phyloP scores from a whole-genome alignment of 1,139 yeast species.

The Candida sp. region DNA sequence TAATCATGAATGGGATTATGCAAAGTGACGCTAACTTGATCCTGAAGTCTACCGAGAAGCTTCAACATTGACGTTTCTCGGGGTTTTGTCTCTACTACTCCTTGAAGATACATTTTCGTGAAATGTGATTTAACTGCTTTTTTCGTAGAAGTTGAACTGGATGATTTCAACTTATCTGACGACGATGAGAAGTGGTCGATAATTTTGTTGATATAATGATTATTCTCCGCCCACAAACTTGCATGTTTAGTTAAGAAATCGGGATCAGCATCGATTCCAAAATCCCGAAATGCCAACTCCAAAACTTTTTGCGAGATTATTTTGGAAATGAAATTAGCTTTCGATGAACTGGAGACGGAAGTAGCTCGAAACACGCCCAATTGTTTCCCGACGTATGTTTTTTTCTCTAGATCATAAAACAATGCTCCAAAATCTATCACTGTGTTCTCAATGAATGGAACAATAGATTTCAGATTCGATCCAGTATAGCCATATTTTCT shows the following conservation, averaged over 20 bases:
- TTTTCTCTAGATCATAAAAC: constrained; percentile 49
- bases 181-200: constrained; percentile 35
- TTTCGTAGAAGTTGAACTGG: constrained; percentile 28
- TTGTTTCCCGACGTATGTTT: constrained; percentile 59
- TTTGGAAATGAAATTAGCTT: constrained; percentile 58
- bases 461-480: constrained; percentile 36
- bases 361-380: constrained; percentile 65
- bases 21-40: constrained; percentile 44
- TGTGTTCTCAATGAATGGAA: constrained; percentile 38
- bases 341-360: constrained; percentile 63
- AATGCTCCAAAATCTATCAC: constrained; percentile 63
- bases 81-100: constrained; percentile 39
- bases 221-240: constrained; percentile 61
- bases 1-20: constrained; percentile 73
- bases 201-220: constrained; percentile 42
- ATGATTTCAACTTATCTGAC: constrained; percentile 25
- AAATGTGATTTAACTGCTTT: constrained; percentile 42
- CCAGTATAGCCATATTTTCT: constrained; percentile 36
- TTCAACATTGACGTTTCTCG: constrained; percentile 47
- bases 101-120: constrained; percentile 43
- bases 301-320: constrained; percentile 61
- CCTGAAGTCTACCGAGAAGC: constrained; percentile 46
- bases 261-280: constrained; percentile 33
- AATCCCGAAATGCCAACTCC: constrained; percentile 54
- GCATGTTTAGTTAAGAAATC: constrained; percentile 53